Evolutionary conservation across 1,284 basidiomycete genomes (phyloP).

Genomic region (Coniophora puteana): DNA sequence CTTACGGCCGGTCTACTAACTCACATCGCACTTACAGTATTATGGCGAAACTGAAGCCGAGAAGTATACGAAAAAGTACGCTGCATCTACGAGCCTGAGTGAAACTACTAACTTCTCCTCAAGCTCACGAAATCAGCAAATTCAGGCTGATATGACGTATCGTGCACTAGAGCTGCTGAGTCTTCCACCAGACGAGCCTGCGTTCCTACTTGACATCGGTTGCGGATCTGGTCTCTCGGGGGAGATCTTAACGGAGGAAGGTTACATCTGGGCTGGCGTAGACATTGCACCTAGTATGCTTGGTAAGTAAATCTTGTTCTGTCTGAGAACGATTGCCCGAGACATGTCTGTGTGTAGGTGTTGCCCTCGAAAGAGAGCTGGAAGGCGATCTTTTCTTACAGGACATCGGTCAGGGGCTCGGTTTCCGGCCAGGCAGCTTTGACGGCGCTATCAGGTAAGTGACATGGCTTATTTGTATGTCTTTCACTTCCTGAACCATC

Average conservation of each 20-base stretch:
- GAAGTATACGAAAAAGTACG: conserved; percentile 96
- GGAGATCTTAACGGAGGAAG: conserved; percentile 93
- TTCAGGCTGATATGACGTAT: conserved; percentile 98
- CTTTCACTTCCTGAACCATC: background rate
- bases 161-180: conserved; percentile 91
- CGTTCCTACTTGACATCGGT: conserved; percentile 92
- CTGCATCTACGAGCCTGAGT: background rate
- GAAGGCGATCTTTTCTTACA: conserved; percentile 92
- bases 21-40: conserved; percentile 54
- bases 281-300: conserved; percentile 98
- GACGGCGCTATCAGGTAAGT: conserved; percentile 94
- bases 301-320: conserved; percentile 45
- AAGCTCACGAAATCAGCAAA: conserved; percentile 93
- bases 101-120: conserved; percentile 3
- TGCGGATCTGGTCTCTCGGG: conserved; percentile 98
- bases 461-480: background rate
- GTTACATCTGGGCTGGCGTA: conserved; percentile 92
- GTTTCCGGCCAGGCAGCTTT: conserved; percentile 94
- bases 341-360: conserved; percentile 55
- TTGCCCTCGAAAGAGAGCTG: conserved; percentile 89
- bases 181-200: conserved; percentile 72
- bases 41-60: conserved; percentile 95
- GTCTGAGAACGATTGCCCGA: background rate
- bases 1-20: conserved; percentile 5
- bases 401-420: conserved; percentile 91